phyloP scores from a whole-genome alignment of 2,329 filamentous ascomycete species.

The Macrophomina phaseolina region DNA sequence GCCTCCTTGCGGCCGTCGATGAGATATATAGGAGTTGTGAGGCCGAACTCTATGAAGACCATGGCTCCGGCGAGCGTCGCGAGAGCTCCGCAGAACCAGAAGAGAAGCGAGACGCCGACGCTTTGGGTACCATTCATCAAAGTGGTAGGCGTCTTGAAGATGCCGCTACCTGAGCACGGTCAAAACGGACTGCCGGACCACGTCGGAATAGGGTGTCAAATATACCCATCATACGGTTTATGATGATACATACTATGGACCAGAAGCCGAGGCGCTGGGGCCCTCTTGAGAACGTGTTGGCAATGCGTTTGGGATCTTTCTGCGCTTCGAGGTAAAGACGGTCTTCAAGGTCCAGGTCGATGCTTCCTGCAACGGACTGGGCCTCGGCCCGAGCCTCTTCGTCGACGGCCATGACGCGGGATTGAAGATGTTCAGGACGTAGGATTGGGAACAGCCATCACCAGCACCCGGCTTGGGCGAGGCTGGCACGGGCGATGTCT shows the following conservation, averaged over 20 bases:
- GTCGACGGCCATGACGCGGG: constrained; percentile 10
- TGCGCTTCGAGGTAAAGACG: constrained; percentile 27
- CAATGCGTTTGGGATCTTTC: constrained; percentile 28
- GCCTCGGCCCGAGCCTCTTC: constrained; percentile 18
- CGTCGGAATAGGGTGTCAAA: not conserved
- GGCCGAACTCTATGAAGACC: constrained; percentile 34
- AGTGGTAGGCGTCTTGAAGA: constrained; percentile 33
- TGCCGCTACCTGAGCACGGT: constrained; percentile 26
- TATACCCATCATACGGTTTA: constrained; percentile 32
- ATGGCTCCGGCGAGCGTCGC: constrained; percentile 30
- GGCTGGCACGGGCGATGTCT: not conserved
- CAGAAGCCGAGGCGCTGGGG: constrained; percentile 30
- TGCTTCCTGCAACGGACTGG: constrained; percentile 23
- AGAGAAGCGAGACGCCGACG: constrained; percentile 31
- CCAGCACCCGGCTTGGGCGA: not conserved
- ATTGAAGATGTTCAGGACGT: not conserved
- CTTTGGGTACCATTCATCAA: constrained; percentile 32
- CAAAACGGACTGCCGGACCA: not conserved
- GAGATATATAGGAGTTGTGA: constrained; percentile 31
- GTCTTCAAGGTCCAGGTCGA: constrained; percentile 28
- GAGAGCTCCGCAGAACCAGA: constrained; percentile 32
- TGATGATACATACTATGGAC: constrained; percentile 29
- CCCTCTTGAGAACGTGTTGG: constrained; percentile 29
- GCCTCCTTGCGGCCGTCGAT: constrained; percentile 32
- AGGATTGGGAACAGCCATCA: not conserved